phyloP scores from a whole-genome alignment of 73 alveolate species.

The Tetrahymena borealis region DNA sequence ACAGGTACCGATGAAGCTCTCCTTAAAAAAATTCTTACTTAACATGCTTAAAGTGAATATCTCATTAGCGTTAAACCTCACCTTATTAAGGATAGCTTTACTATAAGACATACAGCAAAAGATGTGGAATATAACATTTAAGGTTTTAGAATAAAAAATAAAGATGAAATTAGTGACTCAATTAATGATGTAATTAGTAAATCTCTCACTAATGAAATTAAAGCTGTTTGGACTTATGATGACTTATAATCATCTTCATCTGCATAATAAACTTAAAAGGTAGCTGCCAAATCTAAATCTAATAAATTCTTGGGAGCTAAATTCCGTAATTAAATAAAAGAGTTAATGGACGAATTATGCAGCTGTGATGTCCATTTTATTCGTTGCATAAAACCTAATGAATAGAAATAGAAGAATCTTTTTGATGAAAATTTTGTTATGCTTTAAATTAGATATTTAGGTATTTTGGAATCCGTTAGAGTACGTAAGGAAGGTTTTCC shows the following conservation, averaged over 20 bases:
- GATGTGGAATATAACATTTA: constrained; percentile 69
- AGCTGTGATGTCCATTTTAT: constrained; percentile 89
- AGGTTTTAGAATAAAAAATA: constrained; percentile 82
- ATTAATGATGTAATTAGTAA: background rate
- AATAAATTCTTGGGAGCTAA: constrained; percentile 68
- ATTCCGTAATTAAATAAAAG: constrained; percentile 82
- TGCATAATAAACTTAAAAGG: background rate
- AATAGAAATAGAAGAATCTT: constrained; percentile 50
- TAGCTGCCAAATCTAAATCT: background rate
- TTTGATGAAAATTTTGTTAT: constrained; percentile 73
- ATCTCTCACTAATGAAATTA: background rate
- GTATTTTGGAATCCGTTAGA: constrained; percentile 89
- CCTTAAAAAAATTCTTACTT: constrained; percentile 18
- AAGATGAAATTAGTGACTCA: constrained; percentile 69
- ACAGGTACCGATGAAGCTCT: constrained; percentile 14
- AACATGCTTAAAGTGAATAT: constrained; percentile 15
- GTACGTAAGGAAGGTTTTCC: constrained; percentile 90
- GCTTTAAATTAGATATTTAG: constrained; percentile 88
- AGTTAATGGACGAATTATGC: constrained; percentile 75
- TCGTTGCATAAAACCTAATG: constrained; percentile 92
- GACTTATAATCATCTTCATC: background rate
- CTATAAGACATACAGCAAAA: constrained; percentile 80
- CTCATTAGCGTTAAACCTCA: background rate
- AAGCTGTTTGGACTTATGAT: background rate
- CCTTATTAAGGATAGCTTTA: constrained; percentile 17